Evolutionary conservation across 2,329 filamentous ascomycete species (phyloP).

Genomic region (Calonectria hawksworthii): DNA sequence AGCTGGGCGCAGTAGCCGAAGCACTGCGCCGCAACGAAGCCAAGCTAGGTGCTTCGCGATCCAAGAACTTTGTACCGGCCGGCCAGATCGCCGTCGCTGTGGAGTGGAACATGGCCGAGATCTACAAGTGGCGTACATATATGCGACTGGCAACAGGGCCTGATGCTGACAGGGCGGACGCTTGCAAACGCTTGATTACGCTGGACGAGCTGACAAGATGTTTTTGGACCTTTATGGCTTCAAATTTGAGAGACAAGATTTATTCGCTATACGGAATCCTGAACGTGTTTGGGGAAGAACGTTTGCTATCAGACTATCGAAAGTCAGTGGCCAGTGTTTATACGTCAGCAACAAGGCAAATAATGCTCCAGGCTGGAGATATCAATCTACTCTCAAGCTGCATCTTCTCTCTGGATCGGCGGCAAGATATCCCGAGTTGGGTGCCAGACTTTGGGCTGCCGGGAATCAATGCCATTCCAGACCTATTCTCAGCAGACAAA

Average conservation of each 20-base stretch:
- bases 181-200: constrained; percentile 29
- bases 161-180: constrained; percentile 4
- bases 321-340: constrained; percentile 38
- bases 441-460: constrained; percentile 42
- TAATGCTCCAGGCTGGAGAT: constrained; percentile 35
- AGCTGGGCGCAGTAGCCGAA: constrained; percentile 37
- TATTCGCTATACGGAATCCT: constrained; percentile 44
- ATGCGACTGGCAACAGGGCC: constrained; percentile 15
- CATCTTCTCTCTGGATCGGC: constrained; percentile 23
- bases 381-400: constrained; percentile 35
- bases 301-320: constrained; percentile 38
- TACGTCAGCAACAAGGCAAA: constrained; percentile 35
- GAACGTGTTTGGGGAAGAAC: constrained; percentile 35
- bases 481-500: constrained; percentile 38
- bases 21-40: constrained; percentile 35
- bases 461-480: constrained; percentile 37
- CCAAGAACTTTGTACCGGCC: constrained; percentile 32
- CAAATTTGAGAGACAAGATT: constrained; percentile 44
- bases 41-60: constrained; percentile 30
- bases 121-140: constrained; percentile 38
- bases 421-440: constrained; percentile 38
- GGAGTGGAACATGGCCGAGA: constrained; percentile 44
- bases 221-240: constrained; percentile 44
- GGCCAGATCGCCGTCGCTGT: constrained; percentile 39
- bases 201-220: constrained; percentile 33